Evolutionary conservation across 306 rosid genomes (phyloP), one percentile per base, ranked within the genome.

Genomic region (Ormosia emarginata): DNA sequence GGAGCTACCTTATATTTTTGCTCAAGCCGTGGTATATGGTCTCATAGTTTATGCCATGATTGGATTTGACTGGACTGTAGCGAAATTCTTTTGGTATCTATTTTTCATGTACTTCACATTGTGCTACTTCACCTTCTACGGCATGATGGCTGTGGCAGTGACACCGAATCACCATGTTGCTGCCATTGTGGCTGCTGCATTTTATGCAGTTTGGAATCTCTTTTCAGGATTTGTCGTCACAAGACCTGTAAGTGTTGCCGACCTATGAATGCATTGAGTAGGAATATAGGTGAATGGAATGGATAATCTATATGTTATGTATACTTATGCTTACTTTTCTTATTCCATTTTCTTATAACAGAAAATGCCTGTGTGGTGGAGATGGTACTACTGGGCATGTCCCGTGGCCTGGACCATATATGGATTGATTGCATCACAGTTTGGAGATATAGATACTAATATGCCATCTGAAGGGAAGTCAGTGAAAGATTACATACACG

Each of bases 351-450:
- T 0, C 1, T 63, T 52, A 3, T 72, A 65, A 74, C 77, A 59
- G 84, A 75, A 32, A 39, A 85, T 85, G 5, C 82, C 98, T 1
- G 46, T 90, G 4, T 93, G 98, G 97, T 93, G 97, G 98, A 86
- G 88, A 64, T 93, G 97, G 98, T 93, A 91, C 79, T 90, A 91
- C 32, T 91, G 98, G 97, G 80, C 66, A 3, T 88, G 97, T 66
- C 98, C 98, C 1, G 83, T 91, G 30, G 92, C 92, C 4, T 91
- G 97, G 98, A 93, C 87, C 4, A 47, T 91, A 46, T 91, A 93
- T 66, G 97, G 98, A 82, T 76, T 93, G 87, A 49, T 90, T 61
- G 91, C 79, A 75, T 91, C 98, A 47, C 94, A 93, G 63, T 93
- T 75, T 57, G 90, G 85, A 74, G 90, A 90, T 14, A 4, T 76